These are phyloP conservation scores for Penicillium fimorum DNA, from an alignment of 495 filamentous ascomycete genomes.

Conservation along the genomic window DNA sequence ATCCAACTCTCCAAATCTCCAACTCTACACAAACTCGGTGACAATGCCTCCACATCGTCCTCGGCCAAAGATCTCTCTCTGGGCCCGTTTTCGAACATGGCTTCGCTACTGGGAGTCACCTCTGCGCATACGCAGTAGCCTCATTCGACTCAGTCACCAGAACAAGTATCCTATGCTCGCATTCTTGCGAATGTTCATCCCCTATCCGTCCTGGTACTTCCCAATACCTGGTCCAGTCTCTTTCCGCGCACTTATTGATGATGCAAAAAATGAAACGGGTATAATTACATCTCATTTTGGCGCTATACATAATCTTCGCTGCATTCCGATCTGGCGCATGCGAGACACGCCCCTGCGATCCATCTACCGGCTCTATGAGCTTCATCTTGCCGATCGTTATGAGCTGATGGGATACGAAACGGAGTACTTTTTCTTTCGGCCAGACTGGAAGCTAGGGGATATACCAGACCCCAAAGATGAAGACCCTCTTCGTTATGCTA, in stretches of 20 bases:
- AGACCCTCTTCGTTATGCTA: slow-evolving; percentile 39
- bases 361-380: slow-evolving; percentile 42
- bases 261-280: slow-evolving; percentile 17
- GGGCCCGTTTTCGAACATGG: slow-evolving; percentile 24
- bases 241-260: slow-evolving; percentile 17
- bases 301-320: slow-evolving; percentile 13
- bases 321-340: slow-evolving; percentile 35
- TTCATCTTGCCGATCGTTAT: slow-evolving; percentile 25
- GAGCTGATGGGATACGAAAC: slow-evolving; percentile 30
- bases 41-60: slow-evolving; percentile 15
- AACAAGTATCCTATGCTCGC: slow-evolving; percentile 25
- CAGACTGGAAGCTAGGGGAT: slow-evolving; percentile 24
- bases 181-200: slow-evolving; percentile 25
- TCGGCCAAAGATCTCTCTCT: slow-evolving; percentile 21
- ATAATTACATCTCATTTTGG: not conserved
- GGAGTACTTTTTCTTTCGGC: slow-evolving; percentile 40
- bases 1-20: too few relatives aligned
- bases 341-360: slow-evolving; percentile 40
- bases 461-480: slow-evolving; percentile 38
- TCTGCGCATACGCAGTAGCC: slow-evolving; percentile 25
- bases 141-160: slow-evolving; percentile 24
- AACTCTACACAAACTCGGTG: too few relatives aligned
- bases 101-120: slow-evolving; percentile 26
- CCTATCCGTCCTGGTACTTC: slow-evolving; percentile 30
- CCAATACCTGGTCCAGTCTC: slow-evolving; percentile 25